A percentile compares a stretch with the other conserved stretches of the same genome.
These are phyloP conservation scores for Vittaforma corneae DNA, from an alignment of 371 early-diverging fungal genomes.

Conservation along the genomic window DNA sequence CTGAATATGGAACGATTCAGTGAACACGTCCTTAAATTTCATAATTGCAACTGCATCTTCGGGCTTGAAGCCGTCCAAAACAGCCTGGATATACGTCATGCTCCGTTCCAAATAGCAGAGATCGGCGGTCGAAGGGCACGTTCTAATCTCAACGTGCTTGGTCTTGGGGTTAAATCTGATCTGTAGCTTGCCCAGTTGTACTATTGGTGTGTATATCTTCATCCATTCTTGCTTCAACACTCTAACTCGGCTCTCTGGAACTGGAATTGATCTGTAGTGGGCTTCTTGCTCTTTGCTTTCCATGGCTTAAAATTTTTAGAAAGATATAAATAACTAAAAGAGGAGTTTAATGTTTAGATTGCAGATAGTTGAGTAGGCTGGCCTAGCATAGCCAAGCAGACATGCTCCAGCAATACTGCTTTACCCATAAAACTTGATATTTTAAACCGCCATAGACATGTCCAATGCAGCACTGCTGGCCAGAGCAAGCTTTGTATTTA, in stretches of 20 bases:
- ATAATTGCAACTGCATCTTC: conserved; percentile 80
- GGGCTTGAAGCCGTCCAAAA: conserved; percentile 82
- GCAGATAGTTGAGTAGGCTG: too few species aligned
- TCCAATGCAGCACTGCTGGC: too few species aligned
- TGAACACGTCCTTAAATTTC: conserved; percentile 64
- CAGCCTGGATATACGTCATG: conserved; percentile 67
- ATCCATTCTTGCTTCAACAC: conserved; percentile 86
- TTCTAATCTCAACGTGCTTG: conserved; percentile 75
- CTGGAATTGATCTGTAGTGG: conserved; percentile 33
- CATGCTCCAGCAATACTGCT: too few species aligned
- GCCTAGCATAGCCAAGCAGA: too few species aligned
- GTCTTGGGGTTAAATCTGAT: conserved; percentile 80
- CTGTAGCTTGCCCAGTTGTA: conserved; percentile 85
- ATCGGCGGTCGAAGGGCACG: conserved; percentile 60
- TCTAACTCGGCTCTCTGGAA: conserved; percentile 78
- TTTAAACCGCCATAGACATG: too few species aligned
- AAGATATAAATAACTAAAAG: too few species aligned
- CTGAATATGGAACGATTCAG: conserved; percentile 90
- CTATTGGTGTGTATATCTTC: conserved; percentile 92
- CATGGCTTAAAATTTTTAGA: too few species aligned
- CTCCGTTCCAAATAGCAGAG: conserved; percentile 68
- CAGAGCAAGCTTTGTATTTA: too few species aligned
- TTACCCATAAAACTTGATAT: too few species aligned
- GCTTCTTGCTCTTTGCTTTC: too few species aligned
- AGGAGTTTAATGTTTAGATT: too few species aligned